phyloP scores from a whole-genome alignment of 2,329 filamentous ascomycete genomes.

The Exophiala phaeomuriformis region DNA sequence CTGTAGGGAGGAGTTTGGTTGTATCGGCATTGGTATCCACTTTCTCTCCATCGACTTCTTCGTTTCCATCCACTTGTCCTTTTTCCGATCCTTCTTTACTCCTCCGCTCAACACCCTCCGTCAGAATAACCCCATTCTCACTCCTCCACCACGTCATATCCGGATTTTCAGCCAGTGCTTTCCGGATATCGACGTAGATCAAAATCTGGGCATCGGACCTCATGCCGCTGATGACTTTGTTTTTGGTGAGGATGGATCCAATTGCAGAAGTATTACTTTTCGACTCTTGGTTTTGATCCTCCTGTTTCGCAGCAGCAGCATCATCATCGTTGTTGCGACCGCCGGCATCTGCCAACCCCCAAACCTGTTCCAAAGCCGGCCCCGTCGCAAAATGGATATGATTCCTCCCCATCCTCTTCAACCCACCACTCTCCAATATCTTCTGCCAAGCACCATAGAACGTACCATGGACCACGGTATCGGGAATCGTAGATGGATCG shows the following conservation, averaged over 20 bases:
- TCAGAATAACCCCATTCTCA: slow-evolving; percentile 67
- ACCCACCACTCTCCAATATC: slow-evolving; percentile 68
- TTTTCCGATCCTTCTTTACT: too few species aligned
- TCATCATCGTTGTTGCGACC: neutral
- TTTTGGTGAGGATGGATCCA: slow-evolving; percentile 16
- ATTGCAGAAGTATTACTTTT: neutral
- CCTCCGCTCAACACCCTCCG: slow-evolving; percentile 36
- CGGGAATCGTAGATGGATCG: slow-evolving; percentile 46
- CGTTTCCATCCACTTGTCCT: neutral
- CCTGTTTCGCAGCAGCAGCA: too few species aligned
- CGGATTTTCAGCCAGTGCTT: slow-evolving; percentile 47
- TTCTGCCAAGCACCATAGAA: slow-evolving; percentile 70
- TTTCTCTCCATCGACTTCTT: neutral
- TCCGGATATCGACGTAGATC: slow-evolving; percentile 66
- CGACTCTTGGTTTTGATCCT: too few species aligned
- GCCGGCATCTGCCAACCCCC: neutral
- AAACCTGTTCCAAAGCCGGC: slow-evolving; percentile 45
- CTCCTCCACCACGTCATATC: slow-evolving; percentile 67
- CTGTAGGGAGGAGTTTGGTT: slow-evolving; percentile 48
- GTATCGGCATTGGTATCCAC: neutral
- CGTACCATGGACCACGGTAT: slow-evolving; percentile 75
- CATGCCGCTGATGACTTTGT: slow-evolving; percentile 69
- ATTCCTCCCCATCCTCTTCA: slow-evolving; percentile 73
- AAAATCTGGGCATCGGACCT: slow-evolving; percentile 67
- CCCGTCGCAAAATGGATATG: slow-evolving; percentile 87